Base-by-base conservation (phyloP, 2,329 filamentous ascomycete genomes). In the Ophiobolus disseminans region DNA sequence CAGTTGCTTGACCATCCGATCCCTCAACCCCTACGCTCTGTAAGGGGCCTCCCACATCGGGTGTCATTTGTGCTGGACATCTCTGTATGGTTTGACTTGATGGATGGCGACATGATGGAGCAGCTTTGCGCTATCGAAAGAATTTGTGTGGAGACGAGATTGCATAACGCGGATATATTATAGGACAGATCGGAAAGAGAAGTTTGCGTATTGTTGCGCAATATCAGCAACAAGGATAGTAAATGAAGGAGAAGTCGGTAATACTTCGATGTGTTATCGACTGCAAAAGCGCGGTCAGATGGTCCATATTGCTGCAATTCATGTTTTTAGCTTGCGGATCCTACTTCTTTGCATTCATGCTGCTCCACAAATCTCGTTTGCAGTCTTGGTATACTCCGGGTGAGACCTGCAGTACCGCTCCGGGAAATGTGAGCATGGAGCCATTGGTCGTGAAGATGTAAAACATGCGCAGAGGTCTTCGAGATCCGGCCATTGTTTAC, bases 1-100 rank as follows among this genome's bases (percentile, higher is more conserved):
- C 60, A 91, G 88, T 63, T 92, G 89, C 79, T 75, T 92, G 74
- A 91, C 89, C n/a, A 91, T 91, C 68, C 86, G 89, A 54, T 91
- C 88, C 30, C 77, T 91, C 65, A 92, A 92, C 79, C 89, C 89
- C 13, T 92, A 88, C 70, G 89, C 89, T 55, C 69, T 81, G 46
- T 81, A 68, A 72, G 57, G 41, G 8, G 16, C 7, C 2, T 14
- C 30, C 2, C n/a, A 26, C 23, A 26, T 26, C 23, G 23, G 11
- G n/a, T n/a, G n/a, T 26, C 11, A 26, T 26, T 6, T 26, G 7
- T 7, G 23, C 23, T 6, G 23, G 23, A 26, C 23, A 26, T 28
- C 8, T 17, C 16, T 35, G n/a, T 22, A n/a, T 19, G 20, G 23
- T 41, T 30, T 7, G 31, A 17, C 22, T 23, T 36, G n/a, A 20